Evolutionary conservation across 192 early-diverging fungal species (phyloP).

Genomic region (Backusella tuberculispora): DNA sequence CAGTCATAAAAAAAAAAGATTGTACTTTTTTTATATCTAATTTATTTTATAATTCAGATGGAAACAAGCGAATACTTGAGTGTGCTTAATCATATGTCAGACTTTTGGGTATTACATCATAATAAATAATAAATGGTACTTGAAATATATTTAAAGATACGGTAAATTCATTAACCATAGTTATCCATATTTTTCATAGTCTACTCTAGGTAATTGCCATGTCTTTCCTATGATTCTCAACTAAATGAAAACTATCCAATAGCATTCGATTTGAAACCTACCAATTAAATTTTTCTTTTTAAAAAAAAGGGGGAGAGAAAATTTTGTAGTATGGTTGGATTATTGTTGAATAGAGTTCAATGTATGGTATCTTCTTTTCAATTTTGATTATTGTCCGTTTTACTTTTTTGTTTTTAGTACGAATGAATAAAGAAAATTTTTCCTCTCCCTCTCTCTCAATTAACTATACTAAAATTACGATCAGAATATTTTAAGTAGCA

Average conservation of each 20-base stretch:
- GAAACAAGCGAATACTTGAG: neutral
- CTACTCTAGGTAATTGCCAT: neutral
- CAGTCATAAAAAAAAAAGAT: slow-evolving; percentile 13
- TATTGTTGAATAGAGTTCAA: neutral
- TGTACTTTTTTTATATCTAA: neutral
- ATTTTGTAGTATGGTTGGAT: neutral
- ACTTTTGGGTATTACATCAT: neutral
- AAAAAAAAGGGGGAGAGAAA: neutral
- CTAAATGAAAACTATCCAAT: neutral
- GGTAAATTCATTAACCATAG: neutral
- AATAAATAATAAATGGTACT: neutral
- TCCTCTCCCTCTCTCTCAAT: neutral
- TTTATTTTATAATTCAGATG: neutral
- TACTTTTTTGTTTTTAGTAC: neutral
- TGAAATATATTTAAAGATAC: neutral
- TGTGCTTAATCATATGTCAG: neutral
- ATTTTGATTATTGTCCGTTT: neutral
- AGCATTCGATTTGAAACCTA: neutral
- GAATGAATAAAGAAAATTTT: neutral
- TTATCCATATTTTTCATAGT: neutral
- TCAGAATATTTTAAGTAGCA: neutral
- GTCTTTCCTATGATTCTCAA: neutral
- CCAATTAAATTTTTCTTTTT: neutral
- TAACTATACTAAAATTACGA: neutral
- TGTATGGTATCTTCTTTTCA: neutral